phyloP scores from a whole-genome alignment of 805 yeast genomes.

The Pichia occidentalis region DNA sequence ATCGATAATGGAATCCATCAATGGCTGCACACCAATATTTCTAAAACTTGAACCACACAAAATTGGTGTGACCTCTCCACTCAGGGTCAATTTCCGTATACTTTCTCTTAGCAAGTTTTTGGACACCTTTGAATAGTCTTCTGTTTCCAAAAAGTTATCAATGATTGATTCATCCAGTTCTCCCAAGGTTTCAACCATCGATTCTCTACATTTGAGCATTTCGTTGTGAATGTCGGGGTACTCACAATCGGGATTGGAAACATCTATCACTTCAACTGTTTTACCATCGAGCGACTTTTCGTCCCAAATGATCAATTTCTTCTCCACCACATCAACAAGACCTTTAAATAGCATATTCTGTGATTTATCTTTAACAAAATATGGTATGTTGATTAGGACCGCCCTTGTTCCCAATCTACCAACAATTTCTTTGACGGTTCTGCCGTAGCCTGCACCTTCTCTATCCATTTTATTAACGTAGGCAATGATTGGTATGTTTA shows the following conservation, averaged over 20 bases:
- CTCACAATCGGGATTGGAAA: conserved; percentile 25
- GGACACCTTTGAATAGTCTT: conserved; percentile 65
- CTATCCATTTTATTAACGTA: conserved; percentile 95
- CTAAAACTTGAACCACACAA: conserved; percentile 89
- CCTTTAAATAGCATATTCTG: conserved; percentile 49
- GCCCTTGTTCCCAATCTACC: conserved; percentile 68
- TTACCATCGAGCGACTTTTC: conserved; percentile 39
- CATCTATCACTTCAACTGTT: conserved; percentile 40
- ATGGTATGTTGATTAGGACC: conserved; percentile 71
- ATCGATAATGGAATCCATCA: conserved; percentile 73
- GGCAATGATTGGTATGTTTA: conserved; percentile 67
- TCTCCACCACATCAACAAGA: conserved; percentile 66
- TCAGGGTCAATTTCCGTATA: conserved; percentile 56
- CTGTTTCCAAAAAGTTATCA: conserved; percentile 69
- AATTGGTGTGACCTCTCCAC: conserved; percentile 61
- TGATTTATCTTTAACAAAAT: conserved; percentile 42
- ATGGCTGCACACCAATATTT: conserved; percentile 92
- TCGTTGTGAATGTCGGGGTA: conserved; percentile 39
- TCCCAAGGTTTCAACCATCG: conserved; percentile 76
- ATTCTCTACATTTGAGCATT: conserved; percentile 53
- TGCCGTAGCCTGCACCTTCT: conserved; percentile 88
- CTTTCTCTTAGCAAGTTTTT: conserved; percentile 47
- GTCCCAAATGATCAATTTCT: conserved; percentile 51
- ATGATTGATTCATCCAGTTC: conserved; percentile 75
- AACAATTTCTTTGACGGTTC: conserved; percentile 82